A percentile compares a stretch with the other conserved stretches of the same genome.
Evolutionary conservation across 2,329 filamentous ascomycete species (phyloP).

Genomic region (Colletotrichum salicis): DNA sequence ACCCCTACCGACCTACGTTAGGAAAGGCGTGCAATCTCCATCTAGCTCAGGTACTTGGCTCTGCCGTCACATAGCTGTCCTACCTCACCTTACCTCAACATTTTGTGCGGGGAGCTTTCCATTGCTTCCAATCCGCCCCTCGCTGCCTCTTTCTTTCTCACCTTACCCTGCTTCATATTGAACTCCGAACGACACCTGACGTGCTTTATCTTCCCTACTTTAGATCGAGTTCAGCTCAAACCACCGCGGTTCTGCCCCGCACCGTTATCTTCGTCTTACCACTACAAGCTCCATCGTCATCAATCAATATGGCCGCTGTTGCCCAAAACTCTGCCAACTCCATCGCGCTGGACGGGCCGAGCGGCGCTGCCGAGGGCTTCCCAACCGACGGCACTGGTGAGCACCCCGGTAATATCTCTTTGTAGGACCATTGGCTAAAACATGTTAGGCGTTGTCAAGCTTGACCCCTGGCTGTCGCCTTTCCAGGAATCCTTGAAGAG

Average conservation of each 20-base stretch:
- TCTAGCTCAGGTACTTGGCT: constrained; percentile 25
- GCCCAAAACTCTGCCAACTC: constrained; percentile 56
- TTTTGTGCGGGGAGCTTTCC: constrained; percentile 16
- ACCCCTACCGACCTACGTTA: constrained; percentile 34
- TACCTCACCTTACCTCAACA: constrained; percentile 28
- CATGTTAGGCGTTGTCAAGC: constrained; percentile 77
- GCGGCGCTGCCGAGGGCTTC: constrained; percentile 59
- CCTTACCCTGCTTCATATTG: constrained; percentile 11
- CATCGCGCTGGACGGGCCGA: constrained; percentile 48
- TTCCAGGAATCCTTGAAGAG: constrained; percentile 82
- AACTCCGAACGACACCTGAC: constrained; percentile 13
- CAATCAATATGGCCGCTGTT: constrained; percentile 23
- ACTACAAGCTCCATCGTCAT: constrained; percentile 3
- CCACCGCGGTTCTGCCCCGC: constrained; percentile 18
- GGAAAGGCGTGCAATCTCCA: constrained; percentile 27
- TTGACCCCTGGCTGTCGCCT: constrained; percentile 91
- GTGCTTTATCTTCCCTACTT: constrained; percentile 14
- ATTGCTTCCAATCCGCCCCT: constrained; percentile 15
- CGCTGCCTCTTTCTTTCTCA: background rate
- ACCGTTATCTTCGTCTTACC: background rate
- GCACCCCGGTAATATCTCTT: constrained; percentile 37
- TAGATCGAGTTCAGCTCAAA: constrained; percentile 10
- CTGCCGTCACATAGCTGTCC: constrained; percentile 19
- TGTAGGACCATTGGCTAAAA: constrained; percentile 20
- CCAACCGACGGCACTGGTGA: constrained; percentile 79